phyloP scores from a whole-genome alignment of 1,284 basidiomycete genomes.

The Erythrobasidium hasegawianum region DNA sequence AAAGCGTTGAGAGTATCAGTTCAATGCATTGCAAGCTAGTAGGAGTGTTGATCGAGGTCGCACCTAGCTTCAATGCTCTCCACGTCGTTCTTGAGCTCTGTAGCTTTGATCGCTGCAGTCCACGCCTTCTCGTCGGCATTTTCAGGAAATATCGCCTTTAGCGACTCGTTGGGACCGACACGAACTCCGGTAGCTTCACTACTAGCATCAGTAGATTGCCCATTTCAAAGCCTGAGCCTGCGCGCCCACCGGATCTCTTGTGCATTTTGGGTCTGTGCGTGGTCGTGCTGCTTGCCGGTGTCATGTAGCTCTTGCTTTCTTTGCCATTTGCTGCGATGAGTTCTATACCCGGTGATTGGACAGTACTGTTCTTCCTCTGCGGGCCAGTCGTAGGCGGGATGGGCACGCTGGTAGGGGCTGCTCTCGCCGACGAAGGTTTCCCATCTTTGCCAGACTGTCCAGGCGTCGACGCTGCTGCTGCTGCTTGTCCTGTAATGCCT shows the following conservation, averaged over 20 bases:
- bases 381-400: neutral
- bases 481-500: neutral
- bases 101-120: conserved; percentile 38
- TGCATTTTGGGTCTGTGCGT: conserved; percentile 29
- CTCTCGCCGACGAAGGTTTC: neutral
- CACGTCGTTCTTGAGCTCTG: conserved; percentile 18
- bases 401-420: conserved; percentile 1
- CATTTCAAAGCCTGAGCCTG: neutral
- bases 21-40: no score
- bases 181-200: conserved; percentile 32
- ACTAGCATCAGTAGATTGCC: neutral
- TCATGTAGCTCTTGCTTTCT: neutral
- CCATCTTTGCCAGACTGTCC: neutral
- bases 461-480: neutral
- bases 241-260: conserved; percentile 24
- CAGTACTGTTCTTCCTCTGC: neutral
- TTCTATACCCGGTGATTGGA: conserved; percentile 12
- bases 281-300: conserved; percentile 12
- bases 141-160: conserved; percentile 39
- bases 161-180: conserved; percentile 36
- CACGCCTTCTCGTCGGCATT: conserved; percentile 36
- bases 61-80: conserved; percentile 17
- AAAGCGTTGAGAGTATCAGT: neutral
- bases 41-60: neutral
- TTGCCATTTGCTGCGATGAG: conserved; percentile 9